These are phyloP conservation scores for Lolium rigidum DNA, from an alignment of 176 grass and related monocot genomes.

Conservation along the genomic window DNA sequence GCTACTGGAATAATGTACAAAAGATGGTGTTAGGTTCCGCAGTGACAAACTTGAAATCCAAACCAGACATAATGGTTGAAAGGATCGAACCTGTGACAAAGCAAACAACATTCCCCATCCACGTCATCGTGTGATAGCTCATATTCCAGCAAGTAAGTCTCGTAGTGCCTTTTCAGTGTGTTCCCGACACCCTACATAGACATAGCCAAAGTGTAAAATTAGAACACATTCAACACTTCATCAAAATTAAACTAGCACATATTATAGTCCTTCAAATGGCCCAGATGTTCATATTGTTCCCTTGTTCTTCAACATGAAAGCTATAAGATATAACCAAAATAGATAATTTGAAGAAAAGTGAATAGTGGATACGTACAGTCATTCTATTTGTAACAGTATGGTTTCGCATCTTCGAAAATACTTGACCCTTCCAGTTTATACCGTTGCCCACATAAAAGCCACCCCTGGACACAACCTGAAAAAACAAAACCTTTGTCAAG, in stretches of 20 bases:
- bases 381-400: constrained; percentile 88
- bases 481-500: constrained; percentile 31
- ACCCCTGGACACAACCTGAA: constrained; percentile 92
- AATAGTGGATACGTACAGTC: constrained; percentile 64
- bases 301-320: not conserved
- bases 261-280: constrained; percentile 4
- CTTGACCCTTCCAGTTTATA: constrained; percentile 99
- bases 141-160: constrained; percentile 97
- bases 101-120: constrained; percentile 96
- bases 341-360: not conserved
- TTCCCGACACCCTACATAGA: constrained; percentile 87
- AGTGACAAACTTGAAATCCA: not conserved
- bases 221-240: constrained; percentile 24
- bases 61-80: constrained; percentile 27
- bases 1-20: constrained; percentile 72
- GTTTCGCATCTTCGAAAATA: constrained; percentile 90
- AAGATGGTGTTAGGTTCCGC: constrained; percentile 37
- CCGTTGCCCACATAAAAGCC: constrained; percentile 97
- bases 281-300: not conserved
- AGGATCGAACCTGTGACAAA: constrained; percentile 84
- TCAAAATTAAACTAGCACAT: constrained; percentile 20
- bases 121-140: constrained; percentile 96
- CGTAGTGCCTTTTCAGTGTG: constrained; percentile 94
- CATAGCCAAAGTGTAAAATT: constrained; percentile 24
- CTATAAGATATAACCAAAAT: constrained; percentile 20